Conservation (phyloP, 805 yeast genomes). For the Blastobotrys americana region DNA sequence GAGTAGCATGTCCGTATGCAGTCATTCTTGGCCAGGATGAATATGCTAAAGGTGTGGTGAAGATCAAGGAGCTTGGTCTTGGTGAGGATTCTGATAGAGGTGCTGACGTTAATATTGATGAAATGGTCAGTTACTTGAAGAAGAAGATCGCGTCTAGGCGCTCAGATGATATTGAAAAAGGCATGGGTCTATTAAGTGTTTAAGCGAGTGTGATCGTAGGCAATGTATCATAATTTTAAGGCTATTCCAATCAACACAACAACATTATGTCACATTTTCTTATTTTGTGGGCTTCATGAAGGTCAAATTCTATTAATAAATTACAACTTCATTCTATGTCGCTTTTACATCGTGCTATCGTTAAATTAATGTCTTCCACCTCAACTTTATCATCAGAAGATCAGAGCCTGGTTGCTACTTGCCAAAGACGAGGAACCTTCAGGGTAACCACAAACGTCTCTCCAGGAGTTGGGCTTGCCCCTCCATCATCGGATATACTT, state of each 20-base stretch:
- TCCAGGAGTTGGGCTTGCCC: background rate
- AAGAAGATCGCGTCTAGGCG: conserved; percentile 39
- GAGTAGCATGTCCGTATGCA: conserved; percentile 81
- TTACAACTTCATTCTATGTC: too few species aligned
- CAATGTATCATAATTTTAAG: too few species aligned
- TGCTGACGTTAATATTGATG: conserved; percentile 56
- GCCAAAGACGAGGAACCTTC: background rate
- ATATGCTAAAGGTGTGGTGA: conserved; percentile 66
- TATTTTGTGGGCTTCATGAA: too few species aligned
- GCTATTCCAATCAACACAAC: too few species aligned
- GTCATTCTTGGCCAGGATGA: conserved; percentile 96
- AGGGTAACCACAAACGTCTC: background rate
- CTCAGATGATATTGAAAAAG: too few species aligned
- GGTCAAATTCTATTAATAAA: too few species aligned
- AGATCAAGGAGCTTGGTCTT: conserved; percentile 84
- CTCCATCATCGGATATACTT: background rate
- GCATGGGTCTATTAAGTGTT: too few species aligned
- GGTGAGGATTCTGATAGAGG: conserved; percentile 88
- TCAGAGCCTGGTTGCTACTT: background rate
- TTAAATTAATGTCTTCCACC: too few species aligned
- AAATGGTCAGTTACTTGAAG: conserved; percentile 49
- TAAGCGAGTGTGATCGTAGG: too few species aligned
- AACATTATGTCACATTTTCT: too few species aligned
- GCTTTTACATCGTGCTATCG: too few species aligned
- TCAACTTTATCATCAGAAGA: too few species aligned